Evolutionary conservation across 148 eudicot species (phyloP).

Genomic region (Pouteria glomerata): DNA sequence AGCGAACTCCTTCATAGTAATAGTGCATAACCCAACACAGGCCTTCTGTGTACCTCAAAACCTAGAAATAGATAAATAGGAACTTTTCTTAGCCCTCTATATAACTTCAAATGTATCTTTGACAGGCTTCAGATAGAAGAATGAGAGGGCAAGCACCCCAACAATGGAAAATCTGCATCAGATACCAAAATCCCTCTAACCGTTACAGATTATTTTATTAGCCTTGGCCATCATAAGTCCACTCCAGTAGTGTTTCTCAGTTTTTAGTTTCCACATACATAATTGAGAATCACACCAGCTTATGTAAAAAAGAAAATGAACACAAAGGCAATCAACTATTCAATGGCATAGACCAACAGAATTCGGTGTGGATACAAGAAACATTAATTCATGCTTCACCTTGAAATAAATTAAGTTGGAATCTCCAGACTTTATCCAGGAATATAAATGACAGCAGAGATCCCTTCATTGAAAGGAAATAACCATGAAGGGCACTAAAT

Average conservation of each 20-base stretch:
- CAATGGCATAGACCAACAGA: too few relatives aligned
- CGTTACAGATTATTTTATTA: not conserved
- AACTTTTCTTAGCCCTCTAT: too few relatives aligned
- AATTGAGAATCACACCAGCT: too few relatives aligned
- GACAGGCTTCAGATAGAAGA: not conserved
- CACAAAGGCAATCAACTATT: too few relatives aligned
- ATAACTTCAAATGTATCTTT: not conserved
- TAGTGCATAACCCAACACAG: conserved; percentile 48
- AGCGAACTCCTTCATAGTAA: conserved; percentile 42
- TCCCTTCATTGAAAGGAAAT: not conserved
- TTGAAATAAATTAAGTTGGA: not conserved
- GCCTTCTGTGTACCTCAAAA: conserved; percentile 33
- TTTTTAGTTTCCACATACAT: too few relatives aligned
- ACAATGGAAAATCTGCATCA: not conserved
- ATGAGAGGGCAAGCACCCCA: not conserved
- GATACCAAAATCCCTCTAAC: not conserved
- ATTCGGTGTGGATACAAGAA: too few relatives aligned
- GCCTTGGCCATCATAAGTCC: not conserved
- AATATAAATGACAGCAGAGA: not conserved
- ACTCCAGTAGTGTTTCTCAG: not conserved
- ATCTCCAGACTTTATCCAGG: not conserved
- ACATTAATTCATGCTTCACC: not conserved
- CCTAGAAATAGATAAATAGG: conserved; percentile 17
- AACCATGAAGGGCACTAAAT: not conserved
- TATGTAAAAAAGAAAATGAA: too few relatives aligned